Evolutionary conservation across 495 filamentous ascomycete species (phyloP).

Genomic region (Xylaria telfairii): DNA sequence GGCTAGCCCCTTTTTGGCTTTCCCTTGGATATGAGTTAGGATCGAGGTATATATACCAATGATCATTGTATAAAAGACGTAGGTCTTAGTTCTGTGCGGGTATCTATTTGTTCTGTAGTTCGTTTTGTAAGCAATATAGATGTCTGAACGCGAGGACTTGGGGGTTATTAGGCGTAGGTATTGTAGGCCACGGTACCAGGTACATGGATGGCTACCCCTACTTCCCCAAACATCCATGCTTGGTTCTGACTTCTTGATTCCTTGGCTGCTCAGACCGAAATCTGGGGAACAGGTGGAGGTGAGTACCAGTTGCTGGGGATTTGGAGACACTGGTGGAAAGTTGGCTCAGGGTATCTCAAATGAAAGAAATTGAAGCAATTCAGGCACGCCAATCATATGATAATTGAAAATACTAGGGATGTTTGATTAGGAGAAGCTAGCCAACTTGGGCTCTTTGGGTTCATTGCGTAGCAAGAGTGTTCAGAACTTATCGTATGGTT

Average conservation of each 20-base stretch:
- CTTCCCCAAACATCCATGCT: neutral
- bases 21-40: neutral
- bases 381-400: neutral
- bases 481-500: neutral
- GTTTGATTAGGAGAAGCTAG: neutral
- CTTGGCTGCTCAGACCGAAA: neutral
- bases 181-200: neutral
- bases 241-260: neutral
- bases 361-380: neutral
- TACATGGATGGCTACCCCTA: neutral
- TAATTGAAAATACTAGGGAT: neutral
- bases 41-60: neutral
- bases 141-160: neutral
- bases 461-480: neutral
- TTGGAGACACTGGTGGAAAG: neutral
- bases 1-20: neutral
- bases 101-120: neutral
- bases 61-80: neutral
- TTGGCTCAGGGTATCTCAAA: neutral
- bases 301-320: neutral
- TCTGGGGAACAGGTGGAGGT: constrained; percentile 13
- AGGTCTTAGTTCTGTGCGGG: too few species aligned
- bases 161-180: too few species aligned
- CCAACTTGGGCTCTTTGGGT: neutral
- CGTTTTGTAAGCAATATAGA: neutral